A percentile compares a stretch with the other conserved stretches of the same genome.
Evolutionary conservation across 1,284 basidiomycete genomes (phyloP).

Genomic region (Coriolopsis trogii): DNA sequence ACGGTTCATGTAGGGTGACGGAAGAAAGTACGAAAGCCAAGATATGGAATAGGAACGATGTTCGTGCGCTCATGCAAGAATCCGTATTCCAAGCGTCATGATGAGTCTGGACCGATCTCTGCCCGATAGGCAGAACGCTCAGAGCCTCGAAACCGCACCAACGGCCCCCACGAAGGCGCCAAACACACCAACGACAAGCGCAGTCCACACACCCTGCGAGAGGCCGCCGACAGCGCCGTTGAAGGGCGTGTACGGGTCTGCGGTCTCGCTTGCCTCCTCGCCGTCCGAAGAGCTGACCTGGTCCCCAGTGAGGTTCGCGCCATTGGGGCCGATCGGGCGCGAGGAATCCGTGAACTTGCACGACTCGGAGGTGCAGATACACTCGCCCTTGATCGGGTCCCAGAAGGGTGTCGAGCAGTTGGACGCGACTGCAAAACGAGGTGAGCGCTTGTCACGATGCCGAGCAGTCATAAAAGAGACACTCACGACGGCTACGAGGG

Average conservation of each 20-base stretch:
- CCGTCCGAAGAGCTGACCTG: conserved; percentile 42
- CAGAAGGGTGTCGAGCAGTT: conserved; percentile 83
- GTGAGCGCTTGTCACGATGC: neutral
- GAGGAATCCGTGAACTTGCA: conserved; percentile 69
- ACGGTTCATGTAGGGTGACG: too few relatives aligned
- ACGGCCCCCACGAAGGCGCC: conserved; percentile 26
- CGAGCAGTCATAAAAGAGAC: neutral
- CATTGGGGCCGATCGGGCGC: conserved; percentile 74
- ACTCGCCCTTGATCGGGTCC: conserved; percentile 71
- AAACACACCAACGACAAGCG: conserved; percentile 21
- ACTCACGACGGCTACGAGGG: conserved; percentile 57
- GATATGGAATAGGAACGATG: too few relatives aligned
- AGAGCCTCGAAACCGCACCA: conserved; percentile 23
- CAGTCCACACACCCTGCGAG: conserved; percentile 17
- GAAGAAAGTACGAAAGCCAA: too few relatives aligned
- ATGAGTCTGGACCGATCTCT: too few relatives aligned
- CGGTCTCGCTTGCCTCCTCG: conserved; percentile 26
- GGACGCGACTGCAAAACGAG: conserved; percentile 49
- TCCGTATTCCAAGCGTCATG: too few relatives aligned
- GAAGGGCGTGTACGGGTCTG: conserved; percentile 50
- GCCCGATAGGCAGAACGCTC: too few relatives aligned
- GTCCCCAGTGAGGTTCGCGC: conserved; percentile 69
- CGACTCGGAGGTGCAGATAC: conserved; percentile 56
- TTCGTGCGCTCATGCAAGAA: too few relatives aligned
- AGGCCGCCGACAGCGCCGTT: conserved; percentile 40